Conservation (phyloP, 495 filamentous ascomycete species). For the Penicillium simplicissimum region DNA sequence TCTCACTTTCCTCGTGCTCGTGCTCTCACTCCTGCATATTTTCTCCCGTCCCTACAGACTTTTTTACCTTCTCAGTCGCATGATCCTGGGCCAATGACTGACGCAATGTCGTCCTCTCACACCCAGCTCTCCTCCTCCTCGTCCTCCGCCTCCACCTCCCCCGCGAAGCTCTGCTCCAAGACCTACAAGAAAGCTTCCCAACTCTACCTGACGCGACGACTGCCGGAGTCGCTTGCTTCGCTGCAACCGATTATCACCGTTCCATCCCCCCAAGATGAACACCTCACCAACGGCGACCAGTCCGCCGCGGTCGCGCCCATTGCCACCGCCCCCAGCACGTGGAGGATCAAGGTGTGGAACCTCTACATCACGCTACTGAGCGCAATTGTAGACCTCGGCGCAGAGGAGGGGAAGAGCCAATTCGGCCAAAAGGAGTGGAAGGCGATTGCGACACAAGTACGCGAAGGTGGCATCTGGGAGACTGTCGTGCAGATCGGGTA, state of each 20-base stretch:
- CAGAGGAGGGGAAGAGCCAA: conserved; percentile 84
- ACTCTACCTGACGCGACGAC: conserved; percentile 86
- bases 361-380: conserved; percentile 92
- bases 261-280: conserved; percentile 34
- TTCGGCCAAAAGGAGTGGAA: conserved; percentile 87
- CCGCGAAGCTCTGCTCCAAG: conserved; percentile 63
- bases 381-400: conserved; percentile 80
- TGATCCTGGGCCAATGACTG: conserved; percentile 32
- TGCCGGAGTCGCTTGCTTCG: conserved; percentile 82
- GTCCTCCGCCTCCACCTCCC: conserved; percentile 44
- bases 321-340: conserved; percentile 67
- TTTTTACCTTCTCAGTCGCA: neutral
- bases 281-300: conserved; percentile 39
- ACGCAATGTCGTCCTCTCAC: conserved; percentile 39
- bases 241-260: conserved; percentile 73
- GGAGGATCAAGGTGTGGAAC: conserved; percentile 94
- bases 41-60: neutral
- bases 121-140: conserved; percentile 53
- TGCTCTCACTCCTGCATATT: neutral
- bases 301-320: conserved; percentile 61
- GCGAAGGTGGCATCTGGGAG: conserved; percentile 89
- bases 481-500: conserved; percentile 85
- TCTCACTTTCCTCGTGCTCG: neutral
- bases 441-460: conserved; percentile 71
- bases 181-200: conserved; percentile 85